Base-by-base conservation (phyloP, 2,329 filamentous ascomycete genomes). In the Fusarium sp. region DNA sequence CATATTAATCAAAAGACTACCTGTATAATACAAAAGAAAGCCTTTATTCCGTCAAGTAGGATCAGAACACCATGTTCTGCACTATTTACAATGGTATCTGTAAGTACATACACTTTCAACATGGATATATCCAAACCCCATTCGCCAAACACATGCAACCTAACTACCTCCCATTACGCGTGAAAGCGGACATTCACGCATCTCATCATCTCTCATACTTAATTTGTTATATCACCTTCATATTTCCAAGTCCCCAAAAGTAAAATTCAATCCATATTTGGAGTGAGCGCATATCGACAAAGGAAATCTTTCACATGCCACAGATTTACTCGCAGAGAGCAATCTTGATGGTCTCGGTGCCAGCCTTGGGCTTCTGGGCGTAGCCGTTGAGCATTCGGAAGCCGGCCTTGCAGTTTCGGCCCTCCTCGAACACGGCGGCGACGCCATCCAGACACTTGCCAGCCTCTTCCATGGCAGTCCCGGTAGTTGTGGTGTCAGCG, bases 351-450 rank as follows among this genome's bases (percentile, higher is more conserved):
- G 79, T 71, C 39, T 81, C 79, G 55, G 74, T 77, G 36, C 71
- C 71, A 30, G 68, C 59, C 58, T 70, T 77, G 34, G 88, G 88
- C 82, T 91, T 91, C 75, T 84, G 83, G 21, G 88, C 86, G 75
- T 88, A 90, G 9, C 89, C 89, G 62, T 81, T 87, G 63, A 91
- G 77, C 80, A 86, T 83, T 58, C 89, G 82, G 79, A 86, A 90
- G 11, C 83, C 88, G 4, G 87, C 84, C 44, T 85, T 87, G 73
- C 82, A 83, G 49, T 79, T 77, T 46, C 88, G 81, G 2, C 88
- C 89, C 75, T 91, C 89, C 75, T 91, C 87, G 49, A 91, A 80
- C 32, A 90, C 82, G 38, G 83, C 83, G 28, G 88, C 83, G 8
- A 90, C 85, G 23, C 85, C 85, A 28, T 88, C 85, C 47, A 90